These are phyloP conservation scores for Chenopodium quinoa DNA, from an alignment of 148 eudicot species.

Conservation along the genomic window DNA sequence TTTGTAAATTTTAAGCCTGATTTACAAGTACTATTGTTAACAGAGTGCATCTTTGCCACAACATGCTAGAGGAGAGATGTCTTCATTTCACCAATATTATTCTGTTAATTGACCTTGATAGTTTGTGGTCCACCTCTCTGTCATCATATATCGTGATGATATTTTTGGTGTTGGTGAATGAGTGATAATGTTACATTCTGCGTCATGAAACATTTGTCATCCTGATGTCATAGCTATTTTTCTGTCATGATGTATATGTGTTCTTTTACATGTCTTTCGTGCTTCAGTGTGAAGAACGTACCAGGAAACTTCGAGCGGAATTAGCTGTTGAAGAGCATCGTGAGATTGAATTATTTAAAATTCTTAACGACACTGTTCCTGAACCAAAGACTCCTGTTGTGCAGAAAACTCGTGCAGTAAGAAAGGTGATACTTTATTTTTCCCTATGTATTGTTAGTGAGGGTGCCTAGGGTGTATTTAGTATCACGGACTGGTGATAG, in stretches of 20 bases:
- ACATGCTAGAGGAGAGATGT: too few relatives aligned
- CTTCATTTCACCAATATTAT: background rate
- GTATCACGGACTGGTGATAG: slow-evolving; percentile 4
- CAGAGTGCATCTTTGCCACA: too few relatives aligned
- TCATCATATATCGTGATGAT: background rate
- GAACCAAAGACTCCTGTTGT: slow-evolving; percentile 53
- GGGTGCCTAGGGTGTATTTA: background rate
- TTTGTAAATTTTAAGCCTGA: too few relatives aligned
- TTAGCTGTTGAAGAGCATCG: slow-evolving; percentile 85
- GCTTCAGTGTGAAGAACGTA: slow-evolving; percentile 85
- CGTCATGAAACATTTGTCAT: background rate
- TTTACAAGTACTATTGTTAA: background rate
- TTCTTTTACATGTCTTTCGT: slow-evolving; percentile 1
- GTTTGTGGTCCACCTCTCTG: background rate
- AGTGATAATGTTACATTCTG: background rate
- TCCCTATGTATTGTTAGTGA: background rate
- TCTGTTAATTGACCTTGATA: background rate
- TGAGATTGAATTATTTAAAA: slow-evolving; percentile 63
- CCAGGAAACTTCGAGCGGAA: slow-evolving; percentile 87
- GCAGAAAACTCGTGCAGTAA: slow-evolving; percentile 57
- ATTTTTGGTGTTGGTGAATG: background rate
- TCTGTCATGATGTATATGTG: background rate
- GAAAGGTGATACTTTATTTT: slow-evolving; percentile 51
- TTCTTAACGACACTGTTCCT: slow-evolving; percentile 67
- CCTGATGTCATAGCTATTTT: background rate